Conservation (phyloP, 495 filamentous ascomycete genomes). For the Chaetomium fimeti region DNA sequence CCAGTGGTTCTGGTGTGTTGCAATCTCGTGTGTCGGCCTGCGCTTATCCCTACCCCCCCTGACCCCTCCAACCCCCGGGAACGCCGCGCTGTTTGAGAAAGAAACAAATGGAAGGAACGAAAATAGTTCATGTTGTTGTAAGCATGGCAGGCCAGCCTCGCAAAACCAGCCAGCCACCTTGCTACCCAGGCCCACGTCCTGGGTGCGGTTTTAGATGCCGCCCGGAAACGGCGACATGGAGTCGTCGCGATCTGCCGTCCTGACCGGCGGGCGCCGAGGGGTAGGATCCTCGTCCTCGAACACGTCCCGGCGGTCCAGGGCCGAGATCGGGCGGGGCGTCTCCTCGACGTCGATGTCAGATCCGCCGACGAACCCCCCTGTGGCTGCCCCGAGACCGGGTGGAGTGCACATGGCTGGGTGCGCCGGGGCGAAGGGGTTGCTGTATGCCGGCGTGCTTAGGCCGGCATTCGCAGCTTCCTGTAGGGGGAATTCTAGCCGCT, state of each 20-base stretch:
- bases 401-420: slow-evolving; percentile 23
- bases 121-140: neutral
- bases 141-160: neutral
- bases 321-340: slow-evolving; percentile 33
- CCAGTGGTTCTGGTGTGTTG: neutral
- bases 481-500: slow-evolving; percentile 24
- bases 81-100: slow-evolving; percentile 12
- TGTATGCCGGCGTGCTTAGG: neutral
- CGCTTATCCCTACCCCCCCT: neutral
- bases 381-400: slow-evolving; percentile 16
- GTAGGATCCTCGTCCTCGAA: slow-evolving; percentile 36
- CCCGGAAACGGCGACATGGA: slow-evolving; percentile 29
- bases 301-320: slow-evolving; percentile 3
- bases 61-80: neutral
- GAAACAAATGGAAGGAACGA: neutral
- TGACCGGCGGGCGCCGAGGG: slow-evolving; percentile 28
- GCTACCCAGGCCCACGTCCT: neutral
- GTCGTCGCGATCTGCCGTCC: slow-evolving; percentile 19
- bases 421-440: neutral
- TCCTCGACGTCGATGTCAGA: slow-evolving; percentile 28
- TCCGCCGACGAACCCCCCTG: too few relatives aligned
- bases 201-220: neutral
- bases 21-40: neutral
- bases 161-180: neutral
- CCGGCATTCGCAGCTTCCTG: neutral